Evolutionary conservation across 495 filamentous ascomycete genomes (phyloP).

Genomic region (Penicillium verhagenii): DNA sequence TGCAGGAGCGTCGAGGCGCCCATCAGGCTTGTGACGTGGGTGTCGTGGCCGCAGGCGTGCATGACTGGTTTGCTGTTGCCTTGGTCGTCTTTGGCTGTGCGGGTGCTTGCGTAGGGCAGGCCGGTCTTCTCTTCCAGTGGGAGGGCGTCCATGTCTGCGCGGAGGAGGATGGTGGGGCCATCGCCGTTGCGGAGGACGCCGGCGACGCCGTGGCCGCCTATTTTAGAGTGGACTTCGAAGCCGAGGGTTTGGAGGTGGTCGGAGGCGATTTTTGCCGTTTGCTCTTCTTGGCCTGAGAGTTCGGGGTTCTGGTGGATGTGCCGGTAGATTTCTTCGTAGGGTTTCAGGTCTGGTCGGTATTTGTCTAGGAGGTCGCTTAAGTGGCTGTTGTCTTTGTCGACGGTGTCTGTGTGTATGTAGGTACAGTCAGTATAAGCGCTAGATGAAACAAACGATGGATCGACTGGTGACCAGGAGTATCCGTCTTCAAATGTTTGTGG

Average conservation of each 20-base stretch:
- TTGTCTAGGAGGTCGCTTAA: slow-evolving; percentile 3
- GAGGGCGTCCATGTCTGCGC: slow-evolving; percentile 63
- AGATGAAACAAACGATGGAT: neutral
- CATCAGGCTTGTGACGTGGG: slow-evolving; percentile 55
- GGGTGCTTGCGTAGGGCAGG: slow-evolving; percentile 53
- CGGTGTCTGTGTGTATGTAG: neutral
- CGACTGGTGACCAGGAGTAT: neutral
- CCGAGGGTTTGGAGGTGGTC: slow-evolving; percentile 36
- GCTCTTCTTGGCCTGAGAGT: slow-evolving; percentile 48
- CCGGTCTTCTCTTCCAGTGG: slow-evolving; percentile 57
- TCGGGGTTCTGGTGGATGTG: slow-evolving; percentile 51
- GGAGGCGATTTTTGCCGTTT: slow-evolving; percentile 42
- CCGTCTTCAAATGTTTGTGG: too few species aligned
- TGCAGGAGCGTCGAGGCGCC: slow-evolving; percentile 48
- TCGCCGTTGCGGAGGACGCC: slow-evolving; percentile 55
- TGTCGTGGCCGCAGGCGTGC: slow-evolving; percentile 70
- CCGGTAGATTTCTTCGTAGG: slow-evolving; percentile 47
- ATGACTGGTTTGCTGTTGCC: slow-evolving; percentile 54
- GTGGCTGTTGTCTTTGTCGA: neutral
- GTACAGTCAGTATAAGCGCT: too few species aligned
- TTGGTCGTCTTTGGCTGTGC: slow-evolving; percentile 38
- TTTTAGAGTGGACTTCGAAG: slow-evolving; percentile 46
- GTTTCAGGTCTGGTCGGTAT: slow-evolving; percentile 32
- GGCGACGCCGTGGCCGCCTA: slow-evolving; percentile 58
- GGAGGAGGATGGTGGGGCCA: slow-evolving; percentile 53